Evolutionary conservation across 441 rosid species (phyloP).

Genomic region (Adansonia rubrostipa): DNA sequence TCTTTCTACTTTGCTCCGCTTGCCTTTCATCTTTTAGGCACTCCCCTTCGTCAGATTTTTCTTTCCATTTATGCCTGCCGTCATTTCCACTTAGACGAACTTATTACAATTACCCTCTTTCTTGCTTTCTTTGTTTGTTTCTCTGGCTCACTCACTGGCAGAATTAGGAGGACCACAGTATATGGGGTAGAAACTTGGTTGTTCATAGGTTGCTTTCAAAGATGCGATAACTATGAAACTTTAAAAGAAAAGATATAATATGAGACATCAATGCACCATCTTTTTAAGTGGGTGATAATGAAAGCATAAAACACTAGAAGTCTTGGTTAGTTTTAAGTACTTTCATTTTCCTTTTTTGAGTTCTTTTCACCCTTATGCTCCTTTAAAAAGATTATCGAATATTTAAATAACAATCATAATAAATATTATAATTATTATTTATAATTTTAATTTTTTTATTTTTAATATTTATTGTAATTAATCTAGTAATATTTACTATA

Average conservation of each 20-base stretch:
- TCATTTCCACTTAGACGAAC: constrained; percentile 20
- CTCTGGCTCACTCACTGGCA: constrained; percentile 36
- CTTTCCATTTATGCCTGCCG: constrained; percentile 83
- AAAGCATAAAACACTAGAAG: constrained; percentile 35
- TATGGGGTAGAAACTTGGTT: constrained; percentile 45
- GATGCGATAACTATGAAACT: constrained; percentile 48
- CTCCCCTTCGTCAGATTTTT: constrained; percentile 33
- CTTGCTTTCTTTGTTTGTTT: constrained; percentile 17
- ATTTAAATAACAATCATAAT: too few species aligned
- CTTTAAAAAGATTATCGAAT: too few species aligned
- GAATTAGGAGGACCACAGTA: constrained; percentile 71
- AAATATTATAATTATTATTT: too few species aligned
- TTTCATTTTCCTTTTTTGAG: constrained; percentile 32
- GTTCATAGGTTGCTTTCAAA: constrained; percentile 79
- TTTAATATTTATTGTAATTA: too few species aligned
- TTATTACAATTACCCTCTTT: constrained; percentile 26
- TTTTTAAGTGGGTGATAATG: background rate
- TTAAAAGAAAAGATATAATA: background rate
- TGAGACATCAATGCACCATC: background rate
- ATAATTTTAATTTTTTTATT: too few species aligned
- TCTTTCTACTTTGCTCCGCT: background rate
- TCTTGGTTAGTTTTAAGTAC: constrained; percentile 35
- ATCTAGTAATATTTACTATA: too few species aligned
- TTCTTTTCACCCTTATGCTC: background rate
- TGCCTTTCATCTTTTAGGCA: constrained; percentile 20